phyloP scores from a whole-genome alignment of 176 grass and related monocot genomes.

The Alopecurus myosuroides region DNA sequence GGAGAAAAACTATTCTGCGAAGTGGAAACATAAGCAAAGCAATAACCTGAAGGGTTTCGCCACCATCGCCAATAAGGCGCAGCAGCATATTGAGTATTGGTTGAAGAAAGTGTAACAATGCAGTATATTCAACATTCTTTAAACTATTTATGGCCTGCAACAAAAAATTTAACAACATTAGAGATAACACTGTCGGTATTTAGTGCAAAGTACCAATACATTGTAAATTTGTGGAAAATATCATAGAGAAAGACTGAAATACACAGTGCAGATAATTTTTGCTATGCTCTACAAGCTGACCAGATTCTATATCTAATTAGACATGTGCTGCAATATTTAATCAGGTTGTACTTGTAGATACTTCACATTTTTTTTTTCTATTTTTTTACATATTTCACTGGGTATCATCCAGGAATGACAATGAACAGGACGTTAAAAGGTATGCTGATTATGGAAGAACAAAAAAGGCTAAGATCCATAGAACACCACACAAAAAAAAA shows the following conservation, averaged over 20 bases:
- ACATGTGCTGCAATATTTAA: neutral
- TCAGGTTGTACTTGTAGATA: neutral
- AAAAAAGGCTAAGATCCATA: neutral
- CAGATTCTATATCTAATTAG: neutral
- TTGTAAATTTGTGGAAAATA: neutral
- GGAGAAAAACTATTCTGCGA: neutral
- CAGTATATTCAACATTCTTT: constrained; percentile 96
- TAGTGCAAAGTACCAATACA: neutral
- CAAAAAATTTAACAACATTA: constrained; percentile 6
- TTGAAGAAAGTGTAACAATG: constrained; percentile 87
- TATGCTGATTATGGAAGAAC: neutral
- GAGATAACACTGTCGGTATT: neutral
- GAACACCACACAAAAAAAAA: neutral
- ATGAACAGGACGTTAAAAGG: neutral
- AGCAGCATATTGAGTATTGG: constrained; percentile 98
- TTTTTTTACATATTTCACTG: neutral
- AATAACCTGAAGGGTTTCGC: constrained; percentile 98
- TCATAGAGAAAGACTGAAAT: neutral
- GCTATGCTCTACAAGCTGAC: neutral
- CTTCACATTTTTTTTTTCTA: neutral
- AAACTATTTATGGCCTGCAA: constrained; percentile 97
- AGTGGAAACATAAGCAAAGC: constrained; percentile 26
- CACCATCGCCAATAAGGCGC: constrained; percentile 97
- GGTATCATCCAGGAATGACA: neutral
- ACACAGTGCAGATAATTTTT: neutral